These are phyloP conservation scores for Diaporthe citri DNA, from an alignment of 2,329 filamentous ascomycete species.

Conservation along the genomic window DNA sequence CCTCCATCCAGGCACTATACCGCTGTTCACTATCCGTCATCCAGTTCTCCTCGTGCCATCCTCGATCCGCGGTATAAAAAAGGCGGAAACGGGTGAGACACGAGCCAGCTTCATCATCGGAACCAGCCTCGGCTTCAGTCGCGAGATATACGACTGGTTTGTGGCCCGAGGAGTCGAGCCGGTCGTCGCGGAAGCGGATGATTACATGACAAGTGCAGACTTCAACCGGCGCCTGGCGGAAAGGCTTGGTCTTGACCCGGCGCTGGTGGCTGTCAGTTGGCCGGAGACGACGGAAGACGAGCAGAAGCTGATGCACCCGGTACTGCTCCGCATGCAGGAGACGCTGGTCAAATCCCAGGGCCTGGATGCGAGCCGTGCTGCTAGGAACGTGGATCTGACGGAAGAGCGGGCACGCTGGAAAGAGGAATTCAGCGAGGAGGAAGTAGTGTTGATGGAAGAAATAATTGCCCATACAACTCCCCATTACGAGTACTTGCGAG, in stretches of 20 bases:
- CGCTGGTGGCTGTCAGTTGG: not conserved
- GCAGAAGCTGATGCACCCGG: not conserved
- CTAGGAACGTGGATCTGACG: not conserved
- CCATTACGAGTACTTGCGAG: not conserved
- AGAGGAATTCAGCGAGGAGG: not conserved
- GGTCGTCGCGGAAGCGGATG: conserved; percentile 1
- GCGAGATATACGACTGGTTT: conserved; percentile 11
- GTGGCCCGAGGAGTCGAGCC: not conserved
- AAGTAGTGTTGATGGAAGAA: not conserved
- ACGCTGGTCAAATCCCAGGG: not conserved
- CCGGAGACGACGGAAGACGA: not conserved
- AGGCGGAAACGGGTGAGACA: not conserved
- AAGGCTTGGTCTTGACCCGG: not conserved
- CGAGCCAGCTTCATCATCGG: not conserved
- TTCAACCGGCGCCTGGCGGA: not conserved
- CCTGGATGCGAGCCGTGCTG: not conserved
- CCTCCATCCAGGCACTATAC: conserved; percentile 4
- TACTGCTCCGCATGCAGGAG: not conserved
- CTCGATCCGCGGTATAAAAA: not conserved
- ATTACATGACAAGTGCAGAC: conserved; percentile 12
- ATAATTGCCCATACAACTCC: not conserved
- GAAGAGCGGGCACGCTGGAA: not conserved
- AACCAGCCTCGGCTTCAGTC: not conserved
- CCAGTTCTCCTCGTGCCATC: not conserved
- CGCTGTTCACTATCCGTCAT: conserved; percentile 1